These are phyloP conservation scores for Pseudogymnoascus verrucosus DNA, from an alignment of 2,329 filamentous ascomycete species.

Conservation along the genomic window DNA sequence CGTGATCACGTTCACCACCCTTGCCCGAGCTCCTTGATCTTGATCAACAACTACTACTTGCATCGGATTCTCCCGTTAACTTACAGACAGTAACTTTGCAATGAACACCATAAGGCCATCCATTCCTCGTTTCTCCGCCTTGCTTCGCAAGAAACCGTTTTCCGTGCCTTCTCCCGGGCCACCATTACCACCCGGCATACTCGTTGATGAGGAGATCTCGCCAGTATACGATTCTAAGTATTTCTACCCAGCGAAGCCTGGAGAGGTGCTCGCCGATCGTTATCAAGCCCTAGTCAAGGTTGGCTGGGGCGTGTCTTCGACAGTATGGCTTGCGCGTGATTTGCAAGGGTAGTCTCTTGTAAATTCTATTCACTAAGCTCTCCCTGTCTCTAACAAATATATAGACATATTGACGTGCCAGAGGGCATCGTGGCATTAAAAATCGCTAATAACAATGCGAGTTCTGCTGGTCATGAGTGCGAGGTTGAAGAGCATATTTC, in stretches of 20 bases:
- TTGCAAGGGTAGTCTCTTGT: background rate
- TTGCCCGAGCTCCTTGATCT: too few species aligned
- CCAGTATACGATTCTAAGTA: constrained; percentile 24
- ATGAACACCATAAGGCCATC: background rate
- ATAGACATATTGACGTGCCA: background rate
- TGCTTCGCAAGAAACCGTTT: background rate
- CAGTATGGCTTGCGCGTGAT: constrained; percentile 34
- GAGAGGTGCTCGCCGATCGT: constrained; percentile 25
- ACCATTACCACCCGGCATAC: constrained; percentile 10
- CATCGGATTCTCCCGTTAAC: background rate
- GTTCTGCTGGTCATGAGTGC: background rate
- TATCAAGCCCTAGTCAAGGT: constrained; percentile 34
- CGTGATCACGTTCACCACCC: too few species aligned
- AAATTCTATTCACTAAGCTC: background rate
- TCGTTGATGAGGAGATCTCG: constrained; percentile 26
- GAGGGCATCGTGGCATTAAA: background rate
- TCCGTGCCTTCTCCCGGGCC: background rate
- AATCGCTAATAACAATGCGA: background rate
- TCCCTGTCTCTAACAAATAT: background rate
- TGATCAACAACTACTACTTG: too few species aligned
- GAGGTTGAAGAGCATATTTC: background rate
- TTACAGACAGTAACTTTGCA: background rate
- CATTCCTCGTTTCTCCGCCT: background rate
- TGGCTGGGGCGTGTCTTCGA: constrained; percentile 33
- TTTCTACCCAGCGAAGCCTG: constrained; percentile 16